Base-by-base conservation (phyloP, 176 grass and related monocot genomes). In the Bromus sterilis region DNA sequence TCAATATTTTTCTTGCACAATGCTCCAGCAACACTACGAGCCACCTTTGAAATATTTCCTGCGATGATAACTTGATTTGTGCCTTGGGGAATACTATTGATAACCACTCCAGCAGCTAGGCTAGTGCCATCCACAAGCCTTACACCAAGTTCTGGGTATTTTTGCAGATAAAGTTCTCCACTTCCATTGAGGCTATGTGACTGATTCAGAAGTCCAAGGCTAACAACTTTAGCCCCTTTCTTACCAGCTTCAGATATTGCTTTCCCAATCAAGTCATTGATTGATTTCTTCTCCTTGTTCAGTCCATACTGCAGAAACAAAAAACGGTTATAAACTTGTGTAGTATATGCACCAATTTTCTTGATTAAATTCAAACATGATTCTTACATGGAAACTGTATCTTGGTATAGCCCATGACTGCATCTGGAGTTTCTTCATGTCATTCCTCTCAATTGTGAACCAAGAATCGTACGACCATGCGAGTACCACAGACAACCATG, bases 131-230 rank as follows among this genome's bases (percentile, higher is more conserved):
- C n/a, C n/a, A n/a, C n/a, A n/a, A n/a, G n/a, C n/a, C n/a, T n/a
- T n/a, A n/a, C n/a, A n/a, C n/a, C n/a, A n/a, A n/a, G n/a, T n/a
- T n/a, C n/a, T n/a, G n/a, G n/a, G n/a, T n/a, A n/a, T n/a, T n/a
- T n/a, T n/a, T n/a, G n/a, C n/a, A n/a, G n/a, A n/a, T n/a, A n/a
- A n/a, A n/a, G n/a, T n/a, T n/a, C n/a, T n/a, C n/a, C n/a, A n/a
- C n/a, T n/a, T n/a, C n/a, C n/a, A n/a, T n/a, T n/a, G n/a, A n/a
- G n/a, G n/a, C n/a, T n/a, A n/a, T 15, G 48, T 86, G 25, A 86
- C 87, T 92, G 90, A 86, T 92, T 92, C n/a, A 92, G 81, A 24
- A 92, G 87, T 11, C 76, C 90, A 70, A 92, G 69, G 80, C 83
- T 86, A 12, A 92, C 59, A 92, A 89, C 79, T 78, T 89, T 89